Evolutionary conservation across 129 eudicot genomes (phyloP).

Genomic region (Kitagawia praeruptora): DNA sequence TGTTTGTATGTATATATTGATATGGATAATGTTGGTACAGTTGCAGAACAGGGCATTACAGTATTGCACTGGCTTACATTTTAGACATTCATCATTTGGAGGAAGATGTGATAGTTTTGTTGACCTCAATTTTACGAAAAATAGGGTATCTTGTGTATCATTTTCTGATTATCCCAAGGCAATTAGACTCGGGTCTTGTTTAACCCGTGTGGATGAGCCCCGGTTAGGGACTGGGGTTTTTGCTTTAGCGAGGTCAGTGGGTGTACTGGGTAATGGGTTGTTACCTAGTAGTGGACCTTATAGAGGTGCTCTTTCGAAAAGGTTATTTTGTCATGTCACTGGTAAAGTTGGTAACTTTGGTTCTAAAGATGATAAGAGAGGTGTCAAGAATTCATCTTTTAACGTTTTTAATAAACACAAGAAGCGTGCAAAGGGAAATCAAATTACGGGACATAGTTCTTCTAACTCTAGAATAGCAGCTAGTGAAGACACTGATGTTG

Average conservation of each 20-base stretch:
- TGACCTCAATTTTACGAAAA: conserved; percentile 21
- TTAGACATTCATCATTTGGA: conserved; percentile 23
- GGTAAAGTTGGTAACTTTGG: conserved; percentile 13
- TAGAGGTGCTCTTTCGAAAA: conserved; percentile 21
- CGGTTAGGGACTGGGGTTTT: conserved; percentile 20
- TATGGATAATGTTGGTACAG: conserved; percentile 13
- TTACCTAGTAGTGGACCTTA: conserved; percentile 24
- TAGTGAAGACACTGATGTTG: conserved; percentile 15
- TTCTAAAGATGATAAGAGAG: conserved; percentile 24
- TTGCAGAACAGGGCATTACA: conserved; percentile 58
- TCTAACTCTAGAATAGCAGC: conserved; percentile 27
- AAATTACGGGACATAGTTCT: background rate
- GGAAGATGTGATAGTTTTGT: conserved; percentile 25
- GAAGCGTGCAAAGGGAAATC: conserved; percentile 22
- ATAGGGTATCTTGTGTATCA: conserved; percentile 22
- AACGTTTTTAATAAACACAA: conserved; percentile 22
- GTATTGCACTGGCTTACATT: conserved; percentile 26
- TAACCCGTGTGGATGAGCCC: conserved; percentile 23
- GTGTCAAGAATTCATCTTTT: conserved; percentile 15
- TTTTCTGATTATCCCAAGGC: conserved; percentile 15
- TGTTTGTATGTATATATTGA: background rate
- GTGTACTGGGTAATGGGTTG: conserved; percentile 23
- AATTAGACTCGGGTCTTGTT: conserved; percentile 22
- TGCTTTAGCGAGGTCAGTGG: conserved; percentile 17
- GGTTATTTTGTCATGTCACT: conserved; percentile 34